Evolutionary conservation across 106 monocot species (phyloP), one percentile per base, ranked within the genome.

Genomic region (Dendrobium officinale): DNA sequence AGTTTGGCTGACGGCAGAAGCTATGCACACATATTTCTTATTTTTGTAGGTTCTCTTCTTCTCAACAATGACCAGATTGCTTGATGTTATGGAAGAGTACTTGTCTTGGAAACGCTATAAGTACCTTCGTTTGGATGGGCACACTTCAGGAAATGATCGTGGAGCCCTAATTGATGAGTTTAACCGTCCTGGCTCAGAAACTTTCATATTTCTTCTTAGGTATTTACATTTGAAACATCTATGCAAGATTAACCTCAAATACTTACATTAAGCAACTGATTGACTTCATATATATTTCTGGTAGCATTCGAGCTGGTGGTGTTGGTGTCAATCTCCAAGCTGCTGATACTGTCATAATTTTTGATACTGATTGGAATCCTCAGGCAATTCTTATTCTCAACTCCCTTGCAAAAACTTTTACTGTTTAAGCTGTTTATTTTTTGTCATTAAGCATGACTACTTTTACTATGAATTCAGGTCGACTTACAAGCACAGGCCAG

Each of bases 241-340:
- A 42, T 19, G 43, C 6, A 74, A 19, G 3, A 43, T 43, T 74
- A 42, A 20, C n/a, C 51, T 51, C 4, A 74, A 42, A 8, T 48
- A 27, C 26, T 15, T 64, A 19, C 18, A 43, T 26, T 24, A 42
- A 81, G 59, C 26, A 59, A 41, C 33, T 41, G 9, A 8, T 68
- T 82, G 48, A 49, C 26, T 66, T 59, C 66, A 54, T 78, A 66
- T 59, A 1, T 72, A 70, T 77, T 80, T 83, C n/a, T 86, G 26
- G 40, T 85, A 99, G 98, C 79, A 99, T 99, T 81, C 98, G 98
- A 79, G 98, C 98, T 80, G 98, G 98, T 77, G 98, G 98, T 43
- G 98, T 99, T 84, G 98, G 98, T 19, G 98, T 99, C 58, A 99
- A 99, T 87, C 95, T 99, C 85, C 98, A 99, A 86, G 98, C 98